Evolutionary conservation across 176 grass and related monocot species (phyloP), one percentile per base, ranked within the genome.

Genomic region (Carex scoparia): DNA sequence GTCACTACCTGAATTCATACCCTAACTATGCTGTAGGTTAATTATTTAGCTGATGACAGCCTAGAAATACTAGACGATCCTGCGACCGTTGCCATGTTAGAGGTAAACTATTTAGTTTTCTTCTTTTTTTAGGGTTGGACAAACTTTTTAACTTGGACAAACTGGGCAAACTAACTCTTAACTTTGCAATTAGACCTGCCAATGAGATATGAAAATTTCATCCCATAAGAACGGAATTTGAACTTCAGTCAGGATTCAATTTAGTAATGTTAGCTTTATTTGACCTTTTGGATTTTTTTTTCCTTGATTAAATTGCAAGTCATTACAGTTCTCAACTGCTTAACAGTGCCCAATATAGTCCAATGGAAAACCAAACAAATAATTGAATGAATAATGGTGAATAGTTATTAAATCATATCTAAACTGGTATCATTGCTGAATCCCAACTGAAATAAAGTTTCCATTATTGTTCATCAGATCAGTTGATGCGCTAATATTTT

Each of bases 31-130:
- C 69, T 61, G 67, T 81, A 98, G 95, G 90, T 94, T 69, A 98
- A 98, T 84, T 98, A 95, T 89, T 89, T 92, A 83, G 85, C 89
- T 81, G 96, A 95, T 84, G 86, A 92, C 18, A 98, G 89, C 78
- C 53, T 94, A 74, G 93, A 98, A 92, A 95, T 98, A 95, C 87
- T 98, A 67, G 93, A 95, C 59, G 96, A 98, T 95, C 96, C 96
- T 86, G 90, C 88, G 4, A 75, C 88, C 48, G 74, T 90, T 28
- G 93, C 93, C 31, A 89, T 98, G 96, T 68, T 83, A 37, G 93
- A 98, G 93, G 96, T 98, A 92, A 83, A 66, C 23, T n/a, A 31
- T 11, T 2, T 40, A 62, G 4, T 81, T 62, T 53, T 38, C 54
- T 54, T 33, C n/a, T 3, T 72, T 18, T 44, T 48, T 77, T 10